Base-by-base conservation (phyloP, 352 stramenopile species). In the Pythium insidiosum region DNA sequence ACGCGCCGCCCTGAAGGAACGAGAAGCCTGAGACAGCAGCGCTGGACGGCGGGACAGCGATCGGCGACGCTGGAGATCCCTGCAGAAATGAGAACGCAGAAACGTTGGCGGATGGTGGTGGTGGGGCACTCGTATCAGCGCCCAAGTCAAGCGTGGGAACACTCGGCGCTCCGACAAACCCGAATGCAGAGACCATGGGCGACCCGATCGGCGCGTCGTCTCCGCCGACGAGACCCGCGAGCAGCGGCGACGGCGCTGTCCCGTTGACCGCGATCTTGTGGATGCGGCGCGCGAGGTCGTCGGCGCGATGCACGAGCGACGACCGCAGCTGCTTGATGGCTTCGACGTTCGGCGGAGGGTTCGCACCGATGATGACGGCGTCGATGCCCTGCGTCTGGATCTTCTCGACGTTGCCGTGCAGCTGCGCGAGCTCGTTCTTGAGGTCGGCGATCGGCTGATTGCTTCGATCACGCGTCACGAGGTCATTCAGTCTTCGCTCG, bases 331-430 rank as follows among this genome's bases (percentile, higher is more conserved):
- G 64, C 33, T 80, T 79, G 15, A 89, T 67, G 36, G 83, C 70
- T 19, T 88, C 77, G 24, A 71, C 77, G 47, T 89, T 87, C 19
- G 67, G 21, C 12, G 77, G 75, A 6, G 65, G 72, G 26, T 73
- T 73, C 6, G 76, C 65, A 1, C 74, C 77, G 6, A 89, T 63
- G 53, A 89, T 89, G n/a, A 89, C 74, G 2, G 74, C 61, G 38
- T 89, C 77, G 22, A 89, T 86, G 34, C 75, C 75, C 49, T 88
- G 66, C 10, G 77, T 89, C 58, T 86, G 71, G 33, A 89, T 87
- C 37, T 80, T 80, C 52, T 89, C 77, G 38, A 89, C 66, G 16
- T 61, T 69, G 4, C 77, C 77, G 24, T 88, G 73, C 20, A 89
- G 59, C 44, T 89, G 77, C 23, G 77, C 77, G 15, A 89, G 54